Base-by-base conservation (phyloP, 2,329 filamentous ascomycete genomes). In the Thielaviopsis ethacetica region DNA sequence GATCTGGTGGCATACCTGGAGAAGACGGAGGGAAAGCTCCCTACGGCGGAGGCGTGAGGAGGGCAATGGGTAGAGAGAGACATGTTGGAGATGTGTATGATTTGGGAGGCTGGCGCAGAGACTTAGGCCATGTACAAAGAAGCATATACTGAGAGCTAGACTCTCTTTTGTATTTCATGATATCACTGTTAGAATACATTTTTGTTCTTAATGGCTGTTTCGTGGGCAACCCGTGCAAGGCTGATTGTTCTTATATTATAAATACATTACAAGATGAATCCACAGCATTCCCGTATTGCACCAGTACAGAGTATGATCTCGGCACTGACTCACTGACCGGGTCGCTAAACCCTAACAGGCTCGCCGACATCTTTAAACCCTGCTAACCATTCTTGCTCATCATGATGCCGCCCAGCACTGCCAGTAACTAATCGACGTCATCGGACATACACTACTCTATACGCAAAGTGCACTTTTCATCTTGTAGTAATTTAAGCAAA, bases 1-100 rank as follows among this genome's bases (percentile, higher is more conserved):
- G 90, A 91, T 71, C 71, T 98, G 72, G 85, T 91, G 27, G 76
- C 75, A 60, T 86, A 94, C 69, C 74, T 95, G 61, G 85, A 93
- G 71, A 84, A 82, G 75, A 83, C 77, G 47, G 84, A 91, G 73
- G 84, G 83, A 44, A 80, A 80, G 70, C 67, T 78, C 13, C 69
- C 68, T 55, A 62, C 70, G 24, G 79, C 78, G 59, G 75, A 74
- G n/a, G 69, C 67, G 49, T 61, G 38, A 57, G 5, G 38, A 57
- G 5, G 9, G 41, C 34, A 12, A 27, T 4, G 12, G n/a, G 56
- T 17, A 15, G 56, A 15, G 10, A 15, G 56, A 15, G 10, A 41
- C n/a, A 17, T 53, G 15, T 5, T 15, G 24, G 52, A 30, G 13
- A 27, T 30, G 27, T 30, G 53, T 54, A 38, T 17, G 30, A 54